Conservation (phyloP, 495 filamentous ascomycete species). For the Xylaria nigripes region DNA sequence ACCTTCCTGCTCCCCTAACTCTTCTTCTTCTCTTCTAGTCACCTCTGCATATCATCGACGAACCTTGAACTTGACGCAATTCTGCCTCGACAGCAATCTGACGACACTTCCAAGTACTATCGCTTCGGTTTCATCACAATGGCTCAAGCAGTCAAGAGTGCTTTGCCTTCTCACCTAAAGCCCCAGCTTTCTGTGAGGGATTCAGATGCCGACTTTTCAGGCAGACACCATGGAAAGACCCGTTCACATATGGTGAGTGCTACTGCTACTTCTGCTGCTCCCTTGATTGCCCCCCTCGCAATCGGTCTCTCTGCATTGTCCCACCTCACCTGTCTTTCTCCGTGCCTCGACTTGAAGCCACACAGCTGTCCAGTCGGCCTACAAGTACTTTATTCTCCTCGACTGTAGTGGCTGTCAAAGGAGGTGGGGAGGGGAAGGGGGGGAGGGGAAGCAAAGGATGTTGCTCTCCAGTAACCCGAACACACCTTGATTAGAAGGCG, state of each 20-base stretch:
- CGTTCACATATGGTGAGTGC: conserved; percentile 90
- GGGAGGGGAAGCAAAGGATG: background rate
- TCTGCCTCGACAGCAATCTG: conserved; percentile 2
- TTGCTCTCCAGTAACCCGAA: background rate
- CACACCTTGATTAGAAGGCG: background rate
- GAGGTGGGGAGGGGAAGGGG: background rate
- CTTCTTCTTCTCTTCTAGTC: conserved; percentile 7
- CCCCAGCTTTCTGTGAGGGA: conserved; percentile 39
- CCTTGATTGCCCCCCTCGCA: background rate
- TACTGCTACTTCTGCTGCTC: background rate
- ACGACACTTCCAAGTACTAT: background rate
- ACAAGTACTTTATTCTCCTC: conserved; percentile 4
- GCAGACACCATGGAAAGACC: conserved; percentile 88
- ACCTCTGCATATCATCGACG: background rate
- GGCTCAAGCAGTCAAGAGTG: conserved; percentile 59
- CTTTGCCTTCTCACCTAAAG: conserved; percentile 76
- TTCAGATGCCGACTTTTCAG: conserved; percentile 43
- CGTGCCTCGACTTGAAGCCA: conserved; percentile 7
- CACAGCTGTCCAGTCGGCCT: background rate
- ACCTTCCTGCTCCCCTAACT: conserved; percentile 16
- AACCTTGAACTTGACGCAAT: background rate
- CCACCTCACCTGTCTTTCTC: background rate
- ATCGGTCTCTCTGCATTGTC: conserved; percentile 3
- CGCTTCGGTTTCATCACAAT: conserved; percentile 35
- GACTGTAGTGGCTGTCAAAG: background rate